phyloP scores from a whole-genome alignment of 2,329 filamentous ascomycete species.

The Cladosporium sp. region DNA sequence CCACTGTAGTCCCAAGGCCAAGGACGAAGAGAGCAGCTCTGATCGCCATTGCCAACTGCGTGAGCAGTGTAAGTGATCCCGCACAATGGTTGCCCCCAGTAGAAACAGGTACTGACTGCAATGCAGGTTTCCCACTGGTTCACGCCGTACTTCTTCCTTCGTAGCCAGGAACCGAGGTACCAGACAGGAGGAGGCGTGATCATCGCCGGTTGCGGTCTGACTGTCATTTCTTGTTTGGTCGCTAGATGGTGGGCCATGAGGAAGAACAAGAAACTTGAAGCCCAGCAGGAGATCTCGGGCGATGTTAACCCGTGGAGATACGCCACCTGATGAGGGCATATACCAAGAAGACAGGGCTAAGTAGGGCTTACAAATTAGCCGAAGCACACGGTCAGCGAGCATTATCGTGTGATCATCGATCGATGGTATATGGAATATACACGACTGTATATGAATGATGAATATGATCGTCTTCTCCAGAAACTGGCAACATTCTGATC shows the following conservation, averaged over 20 bases:
- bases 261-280: slow-evolving; percentile 16
- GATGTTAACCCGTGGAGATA: slow-evolving; percentile 15
- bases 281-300: slow-evolving; percentile 12
- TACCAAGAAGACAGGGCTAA: no score
- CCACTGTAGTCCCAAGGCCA: slow-evolving; percentile 39
- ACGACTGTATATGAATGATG: no score
- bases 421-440: no score
- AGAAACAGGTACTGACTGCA: no score
- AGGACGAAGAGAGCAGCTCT: slow-evolving; percentile 40
- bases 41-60: slow-evolving; percentile 39
- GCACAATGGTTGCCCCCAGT: no score
- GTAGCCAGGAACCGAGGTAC: slow-evolving; percentile 16
- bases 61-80: neutral
- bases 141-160: slow-evolving; percentile 16
- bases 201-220: slow-evolving; percentile 16
- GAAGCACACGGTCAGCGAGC: no score
- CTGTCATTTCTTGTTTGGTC: slow-evolving; percentile 12
- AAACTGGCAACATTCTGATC: no score
- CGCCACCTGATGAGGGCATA: slow-evolving; percentile 8
- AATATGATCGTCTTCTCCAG: no score
- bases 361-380: no score
- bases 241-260: slow-evolving; percentile 15
- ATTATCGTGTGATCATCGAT: no score
- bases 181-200: slow-evolving; percentile 16
- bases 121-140: slow-evolving; percentile 14